Evolutionary conservation across 768 basidiomycete genomes (phyloP).

Genomic region (Xerocomellus chrysenteron): DNA sequence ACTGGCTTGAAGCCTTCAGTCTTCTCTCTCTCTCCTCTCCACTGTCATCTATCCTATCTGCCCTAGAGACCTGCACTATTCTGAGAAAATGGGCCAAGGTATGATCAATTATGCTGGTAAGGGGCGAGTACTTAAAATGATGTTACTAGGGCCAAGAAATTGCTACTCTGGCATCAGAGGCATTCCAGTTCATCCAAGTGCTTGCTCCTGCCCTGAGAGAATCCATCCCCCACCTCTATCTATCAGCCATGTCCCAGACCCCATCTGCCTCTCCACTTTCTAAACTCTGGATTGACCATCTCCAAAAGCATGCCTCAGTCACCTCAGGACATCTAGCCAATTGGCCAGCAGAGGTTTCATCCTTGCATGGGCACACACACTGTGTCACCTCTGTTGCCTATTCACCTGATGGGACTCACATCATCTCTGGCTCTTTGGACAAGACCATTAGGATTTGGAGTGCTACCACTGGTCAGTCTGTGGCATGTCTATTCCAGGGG

Average conservation of each 20-base stretch:
- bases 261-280: not conserved
- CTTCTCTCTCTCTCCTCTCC: constrained; percentile 2
- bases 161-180: constrained; percentile 1
- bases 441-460: too few relatives aligned
- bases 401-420: too few relatives aligned
- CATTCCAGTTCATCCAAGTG: constrained; percentile 1
- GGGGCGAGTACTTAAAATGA: not conserved
- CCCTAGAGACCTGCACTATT: not conserved
- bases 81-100: not conserved
- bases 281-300: not conserved
- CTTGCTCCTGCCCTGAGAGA: not conserved
- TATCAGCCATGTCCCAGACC: constrained; percentile 1
- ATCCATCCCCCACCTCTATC: not conserved
- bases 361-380: not conserved
- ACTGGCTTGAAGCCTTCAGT: constrained; percentile 27
- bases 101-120: not conserved
- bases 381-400: too few relatives aligned
- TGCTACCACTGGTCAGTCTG: too few relatives aligned
- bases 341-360: constrained; percentile 1
- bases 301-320: not conserved
- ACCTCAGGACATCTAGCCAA: not conserved
- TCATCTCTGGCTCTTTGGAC: too few relatives aligned
- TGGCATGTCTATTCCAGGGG: too few relatives aligned
- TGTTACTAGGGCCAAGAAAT: not conserved
- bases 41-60: not conserved